Evolutionary conservation across 768 basidiomycete genomes (phyloP), one percentile per base, ranked within the genome.

Genomic region (Naganishia kalamii): DNA sequence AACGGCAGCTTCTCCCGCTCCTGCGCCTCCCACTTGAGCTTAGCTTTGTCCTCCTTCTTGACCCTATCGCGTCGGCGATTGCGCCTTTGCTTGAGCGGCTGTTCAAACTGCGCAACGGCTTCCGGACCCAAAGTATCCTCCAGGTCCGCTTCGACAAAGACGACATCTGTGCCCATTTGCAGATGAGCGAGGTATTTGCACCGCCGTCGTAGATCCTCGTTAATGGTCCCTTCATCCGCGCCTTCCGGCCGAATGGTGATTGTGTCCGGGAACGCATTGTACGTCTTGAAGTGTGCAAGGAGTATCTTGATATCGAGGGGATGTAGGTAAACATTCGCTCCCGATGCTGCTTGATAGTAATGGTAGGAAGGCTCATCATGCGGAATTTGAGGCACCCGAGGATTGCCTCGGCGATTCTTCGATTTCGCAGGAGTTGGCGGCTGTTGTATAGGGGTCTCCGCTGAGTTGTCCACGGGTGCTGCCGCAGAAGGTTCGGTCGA

Each of bases 101-200:
- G 84, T 72, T 92, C 90, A 71, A 96, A 99, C 64, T 84, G 87
- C 81, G 84, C 87, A 62, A 97, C 76, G 0, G 87, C 86, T 12
- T 87, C 87, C 15, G 74, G 72, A 32, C 90, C 88, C 21, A 97
- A 89, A 37, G 93, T 88, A 7, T 81, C 81, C 64, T 83, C 81
- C 19, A 98, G 80, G 74, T 94, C 88, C 8, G 90, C 85, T 78
- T 99, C 93, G 61, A 97, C 81, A 78, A 97, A 97, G 25, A 92
- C 87, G 48, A 97, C 90, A 72, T 98, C 93, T 40, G 90, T 87
- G 47, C 90, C 87, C 64, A 90, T 87, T 3, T 93, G 90, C 70
- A 97, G 82, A 77, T 98, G 93, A 3, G 86, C 85, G 67, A 99
- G 87, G 77, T 97, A 98, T 75, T 93, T 94, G 82, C 91, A 97